These are phyloP conservation scores for Fagopyrum tataricum DNA, from an alignment of 148 eudicot genomes.

Conservation along the genomic window DNA sequence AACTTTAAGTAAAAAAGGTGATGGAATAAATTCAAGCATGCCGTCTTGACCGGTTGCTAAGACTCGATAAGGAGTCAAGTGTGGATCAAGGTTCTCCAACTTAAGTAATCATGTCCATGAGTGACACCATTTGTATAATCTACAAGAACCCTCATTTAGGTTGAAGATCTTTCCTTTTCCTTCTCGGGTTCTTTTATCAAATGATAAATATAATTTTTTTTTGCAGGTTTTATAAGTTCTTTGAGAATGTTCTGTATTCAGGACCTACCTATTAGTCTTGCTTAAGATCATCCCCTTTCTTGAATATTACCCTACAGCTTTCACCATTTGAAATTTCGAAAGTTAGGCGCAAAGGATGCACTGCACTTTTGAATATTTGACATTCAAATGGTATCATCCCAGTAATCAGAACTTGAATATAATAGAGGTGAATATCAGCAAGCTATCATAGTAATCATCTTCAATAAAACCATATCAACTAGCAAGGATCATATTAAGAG, in stretches of 20 bases:
- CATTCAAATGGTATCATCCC: slow-evolving; percentile 91
- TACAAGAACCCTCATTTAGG: slow-evolving; percentile 21
- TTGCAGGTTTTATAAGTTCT: background rate
- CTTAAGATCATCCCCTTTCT: slow-evolving; percentile 97
- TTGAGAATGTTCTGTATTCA: slow-evolving; percentile 2
- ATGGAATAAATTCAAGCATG: slow-evolving; percentile 95
- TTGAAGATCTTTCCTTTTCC: background rate
- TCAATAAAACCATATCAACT: background rate
- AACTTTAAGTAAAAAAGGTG: slow-evolving; percentile 79
- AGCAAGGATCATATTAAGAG: background rate
- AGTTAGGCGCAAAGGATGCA: slow-evolving; percentile 84
- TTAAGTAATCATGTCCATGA: slow-evolving; percentile 97
- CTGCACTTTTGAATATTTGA: slow-evolving; percentile 93
- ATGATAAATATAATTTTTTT: background rate
- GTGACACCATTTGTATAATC: slow-evolving; percentile 96
- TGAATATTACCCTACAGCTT: slow-evolving; percentile 81
- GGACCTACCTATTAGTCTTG: slow-evolving; percentile 85
- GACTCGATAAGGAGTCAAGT: slow-evolving; percentile 91
- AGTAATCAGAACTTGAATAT: slow-evolving; percentile 59
- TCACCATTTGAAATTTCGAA: slow-evolving; percentile 75
- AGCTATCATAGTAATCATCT: background rate
- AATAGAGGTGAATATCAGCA: slow-evolving; percentile 12
- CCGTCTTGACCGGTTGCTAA: slow-evolving; percentile 97
- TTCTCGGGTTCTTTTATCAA: background rate
- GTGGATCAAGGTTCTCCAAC: slow-evolving; percentile 91